A percentile compares a stretch with the other conserved stretches of the same genome.
Evolutionary conservation across 306 rosid species (phyloP).

Genomic region (Prunus mume): DNA sequence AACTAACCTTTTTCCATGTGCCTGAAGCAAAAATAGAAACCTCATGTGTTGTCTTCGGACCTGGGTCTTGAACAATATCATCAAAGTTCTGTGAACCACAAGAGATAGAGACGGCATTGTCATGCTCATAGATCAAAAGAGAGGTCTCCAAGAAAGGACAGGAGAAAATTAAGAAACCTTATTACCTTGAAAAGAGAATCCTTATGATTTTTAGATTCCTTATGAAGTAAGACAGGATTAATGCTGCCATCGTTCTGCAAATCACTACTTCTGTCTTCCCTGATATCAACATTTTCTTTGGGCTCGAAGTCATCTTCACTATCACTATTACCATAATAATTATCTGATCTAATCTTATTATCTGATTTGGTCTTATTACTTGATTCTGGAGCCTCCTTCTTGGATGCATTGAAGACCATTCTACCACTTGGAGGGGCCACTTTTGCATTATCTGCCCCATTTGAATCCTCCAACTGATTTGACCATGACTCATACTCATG

Average conservation of each 20-base stretch:
- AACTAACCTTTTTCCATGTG: slow-evolving; percentile 72
- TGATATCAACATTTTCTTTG: slow-evolving; percentile 27
- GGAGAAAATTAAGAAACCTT: slow-evolving; percentile 5
- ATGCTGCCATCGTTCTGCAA: slow-evolving; percentile 28
- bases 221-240: slow-evolving; percentile 33
- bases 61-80: slow-evolving; percentile 59
- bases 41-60: slow-evolving; percentile 73
- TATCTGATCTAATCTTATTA: slow-evolving; percentile 42
- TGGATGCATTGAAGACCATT: slow-evolving; percentile 67
- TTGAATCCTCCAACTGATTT: slow-evolving; percentile 53
- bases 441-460: slow-evolving; percentile 42
- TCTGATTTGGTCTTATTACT: slow-evolving; percentile 44
- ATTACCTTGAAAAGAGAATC: slow-evolving; percentile 70
- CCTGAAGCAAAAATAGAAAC: slow-evolving; percentile 77
- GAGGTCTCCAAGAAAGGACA: not conserved
- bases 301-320: slow-evolving; percentile 61
- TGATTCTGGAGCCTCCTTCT: slow-evolving; percentile 42
- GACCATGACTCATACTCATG: slow-evolving; percentile 63
- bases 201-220: slow-evolving; percentile 38
- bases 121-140: slow-evolving; percentile 25
- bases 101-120: slow-evolving; percentile 26
- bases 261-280: slow-evolving; percentile 27
- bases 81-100: slow-evolving; percentile 51
- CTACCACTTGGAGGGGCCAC: slow-evolving; percentile 57
- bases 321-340: slow-evolving; percentile 55